Percentiles rank a stretch among this genome's conserved stretches.
phyloP scores from a whole-genome alignment of 345 rosid genomes.

The Syzygium aromaticum region DNA sequence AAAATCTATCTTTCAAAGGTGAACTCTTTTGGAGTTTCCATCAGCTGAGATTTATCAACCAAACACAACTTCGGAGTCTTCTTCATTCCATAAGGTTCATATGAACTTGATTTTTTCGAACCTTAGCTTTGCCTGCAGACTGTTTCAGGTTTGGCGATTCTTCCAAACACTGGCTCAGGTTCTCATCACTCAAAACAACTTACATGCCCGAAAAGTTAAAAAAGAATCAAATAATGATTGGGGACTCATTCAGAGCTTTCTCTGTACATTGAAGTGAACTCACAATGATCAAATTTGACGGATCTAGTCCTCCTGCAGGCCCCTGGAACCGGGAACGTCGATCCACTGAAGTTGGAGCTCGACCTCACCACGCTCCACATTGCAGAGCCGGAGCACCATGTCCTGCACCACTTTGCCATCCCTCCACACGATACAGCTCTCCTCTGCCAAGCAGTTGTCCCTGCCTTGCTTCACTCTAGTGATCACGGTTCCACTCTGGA shows the following conservation, averaged over 20 bases:
- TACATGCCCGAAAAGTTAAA: background rate
- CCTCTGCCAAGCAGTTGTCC: conserved; percentile 5
- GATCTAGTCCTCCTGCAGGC: background rate
- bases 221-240: background rate
- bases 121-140: background rate
- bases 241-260: background rate
- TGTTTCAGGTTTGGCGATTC: background rate
- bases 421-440: conserved; percentile 6
- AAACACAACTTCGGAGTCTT: background rate
- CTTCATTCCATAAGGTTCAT: background rate
- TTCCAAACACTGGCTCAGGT: background rate
- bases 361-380: conserved; percentile 8
- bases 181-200: background rate
- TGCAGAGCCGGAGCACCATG: conserved; percentile 4
- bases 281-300: background rate
- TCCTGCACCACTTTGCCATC: conserved; percentile 6
- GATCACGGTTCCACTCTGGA: background rate
- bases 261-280: background rate
- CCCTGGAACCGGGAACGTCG: conserved; percentile 12
- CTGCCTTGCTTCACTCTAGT: background rate
- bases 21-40: background rate
- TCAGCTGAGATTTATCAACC: background rate
- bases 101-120: background rate
- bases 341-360: conserved; percentile 33
- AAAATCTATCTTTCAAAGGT: background rate